Evolutionary conservation across 805 yeast genomes (phyloP), one percentile per base, ranked within the genome.

Genomic region (Candida ponderosae): DNA sequence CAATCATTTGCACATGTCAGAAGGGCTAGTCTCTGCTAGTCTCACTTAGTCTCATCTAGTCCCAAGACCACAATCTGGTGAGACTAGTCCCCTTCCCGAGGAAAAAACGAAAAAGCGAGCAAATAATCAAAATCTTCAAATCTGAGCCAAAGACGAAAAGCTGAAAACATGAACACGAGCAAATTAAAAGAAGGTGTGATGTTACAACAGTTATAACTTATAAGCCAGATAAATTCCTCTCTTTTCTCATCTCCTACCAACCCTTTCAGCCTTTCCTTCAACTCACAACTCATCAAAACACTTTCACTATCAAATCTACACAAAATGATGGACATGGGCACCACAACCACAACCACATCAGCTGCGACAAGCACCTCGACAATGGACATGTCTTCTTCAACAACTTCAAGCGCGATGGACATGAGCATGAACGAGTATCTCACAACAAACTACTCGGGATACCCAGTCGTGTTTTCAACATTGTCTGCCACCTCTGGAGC

Each of bases 381-480:
- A 3, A 32, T 35, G 35, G 31, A 36, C 19, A 48, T 43, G 48
- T 30, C 31, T 15, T 29, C 32, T n/a, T 13, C 20, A 17, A 4
- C 20, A 13, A 4, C 18, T 19, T 19, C 26, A 7, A 31, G 19
- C 18, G 4, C 16, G 20, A 45, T 45, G 53, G 53, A 45, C 29
- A 46, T 41, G 44, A 37, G 33, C 17, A 81, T 81, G 89, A 75
- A 73, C 54, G 70, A 66, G 60, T 73, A 64, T 47, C 59, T 83
- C 48, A 74, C 81, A 1, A 59, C 74, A 0, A 49, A 57, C 3
- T 82, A 64, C 56, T 44, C 56, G 3, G 57, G 66, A 30, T 75
- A 76, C 43, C 87, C 90, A 0, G 86, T 83, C 0, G 50, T 83
- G 5, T 83, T 83, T 60, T 58, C 66, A 40, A 59, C 61, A 0